Base-by-base conservation (phyloP, 257 asterid species). In the Phtheirospermum japonicum region DNA sequence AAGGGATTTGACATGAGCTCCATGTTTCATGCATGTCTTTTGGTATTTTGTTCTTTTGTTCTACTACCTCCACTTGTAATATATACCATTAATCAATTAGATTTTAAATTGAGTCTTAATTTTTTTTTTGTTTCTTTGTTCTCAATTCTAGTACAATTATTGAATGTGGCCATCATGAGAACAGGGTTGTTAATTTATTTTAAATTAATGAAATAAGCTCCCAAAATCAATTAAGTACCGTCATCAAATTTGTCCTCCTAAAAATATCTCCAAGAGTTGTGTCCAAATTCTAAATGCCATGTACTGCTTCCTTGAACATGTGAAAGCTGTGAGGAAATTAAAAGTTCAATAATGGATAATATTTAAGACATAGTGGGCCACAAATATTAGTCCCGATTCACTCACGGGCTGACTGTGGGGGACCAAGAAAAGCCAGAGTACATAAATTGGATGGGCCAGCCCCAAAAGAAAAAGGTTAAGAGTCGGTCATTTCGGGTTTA, bases 1-100 rank as follows among this genome's bases (percentile, higher is more conserved):
- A 33, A 43, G 72, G 40, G 37, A 39, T 68, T 63, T 56, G 76
- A 59, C 76, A 79, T 68, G 65, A 59, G 30, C 73, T 67, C 46
- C 77, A 69, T 70, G 79, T 75, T 70, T 53, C 30, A 16, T 59
- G 67, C 63, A 9, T 12, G 46, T 64, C 30, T 64, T 49, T 32
- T 32, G 43, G 17, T 31, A 17, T 50, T 50, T 10, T 18, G 31
- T 19, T 50, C 57, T 31, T 51, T 42, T 48, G 6, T 51, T 51
- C 5, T 28, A 5, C 33, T 4, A 17, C 14, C 12, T 20, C 36
- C 33, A 20, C 33, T 49, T 71, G 75, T 67, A 63, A 71, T 43
- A 71, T 75, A 66, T 58, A 7, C 32, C 39, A 20, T 66, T 34
- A 56, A 45, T 54, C 36, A 51, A 56, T 9, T 57, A 5, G 11